Evolutionary conservation across 306 rosid genomes (phyloP).

Genomic region (Quercus cerris): DNA sequence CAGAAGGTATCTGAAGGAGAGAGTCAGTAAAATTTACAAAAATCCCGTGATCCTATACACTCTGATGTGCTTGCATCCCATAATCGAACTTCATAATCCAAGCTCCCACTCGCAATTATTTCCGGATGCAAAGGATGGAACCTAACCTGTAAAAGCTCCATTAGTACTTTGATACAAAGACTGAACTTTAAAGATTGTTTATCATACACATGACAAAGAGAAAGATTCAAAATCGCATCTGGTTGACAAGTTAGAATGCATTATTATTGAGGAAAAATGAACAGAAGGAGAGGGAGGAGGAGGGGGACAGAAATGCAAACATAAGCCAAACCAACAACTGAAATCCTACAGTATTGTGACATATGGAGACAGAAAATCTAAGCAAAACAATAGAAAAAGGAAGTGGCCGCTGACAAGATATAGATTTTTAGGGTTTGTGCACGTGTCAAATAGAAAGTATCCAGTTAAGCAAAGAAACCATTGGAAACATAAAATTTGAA

Average conservation of each 20-base stretch:
- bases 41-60: slow-evolving; percentile 33
- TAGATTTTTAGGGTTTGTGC: not conserved
- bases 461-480: not conserved
- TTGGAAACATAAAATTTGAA: not conserved
- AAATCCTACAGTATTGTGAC: not conserved
- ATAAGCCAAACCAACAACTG: not conserved
- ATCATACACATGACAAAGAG: not conserved
- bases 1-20: not conserved
- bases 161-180: slow-evolving; percentile 14
- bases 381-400: not conserved
- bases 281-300: not conserved
- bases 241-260: not conserved
- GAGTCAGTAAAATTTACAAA: slow-evolving; percentile 33
- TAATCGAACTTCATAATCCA: slow-evolving; percentile 50
- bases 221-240: not conserved
- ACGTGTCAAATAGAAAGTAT: not conserved
- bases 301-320: not conserved
- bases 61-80: slow-evolving; percentile 44
- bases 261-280: not conserved
- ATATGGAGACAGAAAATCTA: not conserved
- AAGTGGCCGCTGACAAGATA: not conserved
- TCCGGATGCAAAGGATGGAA: slow-evolving; percentile 43
- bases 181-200: not conserved
- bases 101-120: slow-evolving; percentile 50
- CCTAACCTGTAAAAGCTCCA: slow-evolving; percentile 42